phyloP scores from a whole-genome alignment of 305 asterid genomes.

The Fraxinus sp. region DNA sequence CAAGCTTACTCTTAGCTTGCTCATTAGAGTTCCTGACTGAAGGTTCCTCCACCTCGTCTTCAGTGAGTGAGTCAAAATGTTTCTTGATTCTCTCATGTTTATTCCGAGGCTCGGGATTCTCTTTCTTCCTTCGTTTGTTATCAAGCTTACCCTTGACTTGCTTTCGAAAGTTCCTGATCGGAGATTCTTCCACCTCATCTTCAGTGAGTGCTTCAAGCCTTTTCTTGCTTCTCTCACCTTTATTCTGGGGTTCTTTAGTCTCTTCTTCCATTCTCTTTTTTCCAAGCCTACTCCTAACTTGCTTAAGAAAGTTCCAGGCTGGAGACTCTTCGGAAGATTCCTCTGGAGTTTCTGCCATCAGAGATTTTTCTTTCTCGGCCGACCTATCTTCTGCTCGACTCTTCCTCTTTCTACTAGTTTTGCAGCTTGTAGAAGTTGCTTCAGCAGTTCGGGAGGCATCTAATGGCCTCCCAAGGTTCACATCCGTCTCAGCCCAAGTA shows the following conservation, averaged over 20 bases:
- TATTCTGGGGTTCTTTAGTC: constrained; percentile 26
- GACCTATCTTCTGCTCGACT: constrained; percentile 40
- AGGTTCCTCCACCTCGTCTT: constrained; percentile 14
- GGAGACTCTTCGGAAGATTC: constrained; percentile 17
- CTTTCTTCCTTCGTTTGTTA: constrained; percentile 19
- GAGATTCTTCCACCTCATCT: constrained; percentile 36
- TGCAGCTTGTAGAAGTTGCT: constrained; percentile 31
- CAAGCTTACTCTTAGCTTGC: constrained; percentile 33
- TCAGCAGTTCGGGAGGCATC: constrained; percentile 34
- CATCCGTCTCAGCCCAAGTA: constrained; percentile 32
- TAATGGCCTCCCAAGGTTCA: constrained; percentile 45
- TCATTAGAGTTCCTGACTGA: constrained; percentile 15
- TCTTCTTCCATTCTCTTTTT: constrained; percentile 35
- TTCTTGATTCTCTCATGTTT: constrained; percentile 7
- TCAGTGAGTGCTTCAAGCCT: neutral
- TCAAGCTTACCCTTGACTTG: constrained; percentile 25
- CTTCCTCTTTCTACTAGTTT: constrained; percentile 50
- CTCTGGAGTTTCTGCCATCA: constrained; percentile 31
- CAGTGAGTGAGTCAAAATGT: neutral
- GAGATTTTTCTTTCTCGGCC: constrained; percentile 33
- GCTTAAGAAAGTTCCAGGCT: constrained; percentile 29
- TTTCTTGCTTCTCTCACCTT: constrained; percentile 28
- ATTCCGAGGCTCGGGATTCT: constrained; percentile 10
- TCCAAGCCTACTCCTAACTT: constrained; percentile 26
- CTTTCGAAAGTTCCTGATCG: constrained; percentile 39